Percentiles rank a stretch among this genome's conserved stretches.
phyloP scores from a whole-genome alignment of 2,329 filamentous ascomycete species.

The Stagonosporopsis rhizophila region DNA sequence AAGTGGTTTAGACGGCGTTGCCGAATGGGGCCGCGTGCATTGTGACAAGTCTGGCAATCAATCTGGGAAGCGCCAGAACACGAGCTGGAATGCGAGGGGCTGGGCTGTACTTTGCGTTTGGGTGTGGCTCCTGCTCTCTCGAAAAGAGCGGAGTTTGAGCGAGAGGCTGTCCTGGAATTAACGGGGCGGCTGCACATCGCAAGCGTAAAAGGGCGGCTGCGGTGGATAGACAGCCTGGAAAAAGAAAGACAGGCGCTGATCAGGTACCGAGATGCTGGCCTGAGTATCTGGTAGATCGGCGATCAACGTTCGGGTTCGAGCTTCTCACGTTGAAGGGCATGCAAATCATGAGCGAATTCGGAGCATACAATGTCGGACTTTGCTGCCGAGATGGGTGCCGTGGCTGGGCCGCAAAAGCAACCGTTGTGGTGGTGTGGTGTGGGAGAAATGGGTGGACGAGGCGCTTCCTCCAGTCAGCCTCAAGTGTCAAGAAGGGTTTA shows the following conservation, averaged over 20 bases:
- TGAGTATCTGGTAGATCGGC: slow-evolving; percentile 7
- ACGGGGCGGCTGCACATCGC: neutral
- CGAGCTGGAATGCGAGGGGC: slow-evolving; percentile 12
- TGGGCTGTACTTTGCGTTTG: slow-evolving; percentile 1
- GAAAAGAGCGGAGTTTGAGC: neutral
- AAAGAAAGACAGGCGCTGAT: slow-evolving; percentile 8
- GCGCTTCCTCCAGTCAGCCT: slow-evolving; percentile 7
- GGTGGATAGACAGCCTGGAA: neutral
- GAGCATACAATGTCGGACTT: neutral
- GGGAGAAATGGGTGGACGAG: slow-evolving; percentile 6
- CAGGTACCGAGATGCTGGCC: slow-evolving; percentile 10
- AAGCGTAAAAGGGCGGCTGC: neutral
- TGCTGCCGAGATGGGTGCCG: neutral
- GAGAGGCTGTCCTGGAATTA: neutral
- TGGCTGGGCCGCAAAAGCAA: slow-evolving; percentile 10
- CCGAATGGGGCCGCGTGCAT: slow-evolving; percentile 9
- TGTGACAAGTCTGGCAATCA: slow-evolving; percentile 9
- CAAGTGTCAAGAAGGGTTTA: slow-evolving; percentile 4
- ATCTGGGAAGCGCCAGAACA: slow-evolving; percentile 14
- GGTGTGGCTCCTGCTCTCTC: neutral
- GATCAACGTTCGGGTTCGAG: slow-evolving; percentile 4
- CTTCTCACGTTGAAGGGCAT: neutral
- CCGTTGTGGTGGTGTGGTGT: slow-evolving; percentile 11
- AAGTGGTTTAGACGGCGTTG: neutral
- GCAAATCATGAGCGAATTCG: slow-evolving; percentile 6